These are phyloP conservation scores for Aspergillus sparsus DNA, from an alignment of 495 filamentous ascomycete genomes.

Conservation along the genomic window DNA sequence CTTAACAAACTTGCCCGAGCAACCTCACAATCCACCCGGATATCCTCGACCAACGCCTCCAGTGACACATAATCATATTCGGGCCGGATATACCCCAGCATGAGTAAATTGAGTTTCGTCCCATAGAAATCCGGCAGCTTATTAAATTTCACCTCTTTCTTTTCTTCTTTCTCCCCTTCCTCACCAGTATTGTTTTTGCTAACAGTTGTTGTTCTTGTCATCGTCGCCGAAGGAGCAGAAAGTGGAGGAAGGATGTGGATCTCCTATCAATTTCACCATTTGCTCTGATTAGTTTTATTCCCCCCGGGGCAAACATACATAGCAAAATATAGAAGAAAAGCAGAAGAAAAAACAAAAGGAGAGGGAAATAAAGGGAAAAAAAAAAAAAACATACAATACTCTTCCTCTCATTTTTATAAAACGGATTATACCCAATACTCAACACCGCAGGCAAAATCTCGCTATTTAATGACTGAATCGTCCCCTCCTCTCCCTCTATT, in stretches of 20 bases:
- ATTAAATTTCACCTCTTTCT: constrained; percentile 33
- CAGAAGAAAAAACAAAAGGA: constrained; percentile 13
- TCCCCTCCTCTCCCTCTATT: constrained; percentile 23
- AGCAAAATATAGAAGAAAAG: not conserved
- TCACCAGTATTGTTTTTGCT: constrained; percentile 5
- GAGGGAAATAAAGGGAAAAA: too few relatives aligned
- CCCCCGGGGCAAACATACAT: not conserved
- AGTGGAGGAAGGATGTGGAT: constrained; percentile 79
- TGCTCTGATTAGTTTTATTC: constrained; percentile 1
- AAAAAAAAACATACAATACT: constrained; percentile 56
- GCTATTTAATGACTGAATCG: too few relatives aligned
- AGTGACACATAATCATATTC: constrained; percentile 85
- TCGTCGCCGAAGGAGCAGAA: constrained; percentile 50
- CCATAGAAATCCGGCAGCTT: constrained; percentile 79
- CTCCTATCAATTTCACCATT: constrained; percentile 49
- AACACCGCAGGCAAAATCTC: constrained; percentile 83
- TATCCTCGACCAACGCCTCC: constrained; percentile 85
- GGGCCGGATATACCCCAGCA: constrained; percentile 84
- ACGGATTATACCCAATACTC: constrained; percentile 94
- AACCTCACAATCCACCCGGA: constrained; percentile 83
- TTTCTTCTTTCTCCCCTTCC: constrained; percentile 20
- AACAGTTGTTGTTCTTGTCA: not conserved
- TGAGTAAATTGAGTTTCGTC: constrained; percentile 69
- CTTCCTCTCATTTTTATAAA: constrained; percentile 82
- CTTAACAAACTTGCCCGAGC: constrained; percentile 71